Conservation (phyloP, 2,329 filamentous ascomycete genomes). For the Hirsutella rhossiliensis region DNA sequence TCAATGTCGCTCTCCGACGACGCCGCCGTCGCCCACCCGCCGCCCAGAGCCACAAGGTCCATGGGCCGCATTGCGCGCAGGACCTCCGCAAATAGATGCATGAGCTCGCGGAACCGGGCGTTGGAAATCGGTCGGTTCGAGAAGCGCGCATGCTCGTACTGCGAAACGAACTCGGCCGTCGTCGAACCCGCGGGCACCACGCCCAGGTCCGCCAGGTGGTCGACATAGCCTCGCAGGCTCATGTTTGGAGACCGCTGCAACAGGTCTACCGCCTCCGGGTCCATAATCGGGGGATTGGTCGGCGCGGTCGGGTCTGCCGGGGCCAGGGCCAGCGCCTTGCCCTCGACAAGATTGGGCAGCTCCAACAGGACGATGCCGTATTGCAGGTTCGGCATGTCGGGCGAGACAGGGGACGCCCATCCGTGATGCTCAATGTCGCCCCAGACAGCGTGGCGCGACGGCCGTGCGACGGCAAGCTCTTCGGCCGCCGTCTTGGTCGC, state of each 20-base stretch:
- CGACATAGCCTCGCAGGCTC: conserved; percentile 69
- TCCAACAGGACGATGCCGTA: conserved; percentile 74
- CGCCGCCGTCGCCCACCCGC: conserved; percentile 9
- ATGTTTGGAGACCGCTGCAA: conserved; percentile 60
- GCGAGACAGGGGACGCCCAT: conserved; percentile 71
- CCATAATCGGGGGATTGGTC: conserved; percentile 34
- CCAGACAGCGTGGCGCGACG: conserved; percentile 50
- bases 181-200: conserved; percentile 36
- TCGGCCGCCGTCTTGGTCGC: conserved; percentile 25
- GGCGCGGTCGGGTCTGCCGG: conserved; percentile 36
- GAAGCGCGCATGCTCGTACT: conserved; percentile 81
- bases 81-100: conserved; percentile 74
- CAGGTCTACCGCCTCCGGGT: conserved; percentile 55
- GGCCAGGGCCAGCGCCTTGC: conserved; percentile 78
- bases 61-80: conserved; percentile 63
- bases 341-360: conserved; percentile 82
- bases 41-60: conserved; percentile 37
- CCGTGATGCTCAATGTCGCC: conserved; percentile 75
- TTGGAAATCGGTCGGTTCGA: conserved; percentile 58
- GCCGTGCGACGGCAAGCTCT: conserved; percentile 33
- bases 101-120: conserved; percentile 60
- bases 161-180: conserved; percentile 52
- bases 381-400: conserved; percentile 68
- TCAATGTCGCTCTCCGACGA: conserved; percentile 30
- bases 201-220: conserved; percentile 54